Evolutionary conservation across 441 rosid species (phyloP).

Genomic region (Adansonia grandidieri): DNA sequence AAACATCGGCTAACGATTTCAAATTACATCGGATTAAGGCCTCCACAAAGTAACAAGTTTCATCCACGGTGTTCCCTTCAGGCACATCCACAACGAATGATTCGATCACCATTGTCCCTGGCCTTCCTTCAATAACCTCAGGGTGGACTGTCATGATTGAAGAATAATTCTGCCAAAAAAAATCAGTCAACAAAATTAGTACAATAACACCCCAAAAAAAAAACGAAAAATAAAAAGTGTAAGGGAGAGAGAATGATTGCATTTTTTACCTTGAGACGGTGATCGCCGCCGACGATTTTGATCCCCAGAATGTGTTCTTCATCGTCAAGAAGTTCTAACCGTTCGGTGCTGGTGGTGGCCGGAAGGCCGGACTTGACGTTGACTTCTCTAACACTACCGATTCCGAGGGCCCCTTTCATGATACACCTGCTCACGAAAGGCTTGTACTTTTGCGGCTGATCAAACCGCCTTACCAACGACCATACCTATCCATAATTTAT

Average conservation of each 20-base stretch:
- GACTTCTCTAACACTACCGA: conserved; percentile 89
- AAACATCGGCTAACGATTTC: conserved; percentile 74
- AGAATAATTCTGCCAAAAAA: conserved; percentile 68
- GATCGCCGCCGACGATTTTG: conserved; percentile 89
- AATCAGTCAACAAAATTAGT: not conserved
- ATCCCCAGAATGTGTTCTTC: conserved; percentile 87
- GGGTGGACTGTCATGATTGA: conserved; percentile 88
- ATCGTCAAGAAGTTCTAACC: conserved; percentile 80
- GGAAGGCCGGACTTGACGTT: conserved; percentile 96
- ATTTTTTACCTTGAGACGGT: conserved; percentile 74
- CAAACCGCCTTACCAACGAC: conserved; percentile 92
- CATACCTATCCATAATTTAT: conserved; percentile 58
- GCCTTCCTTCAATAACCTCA: conserved; percentile 75
- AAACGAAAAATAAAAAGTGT: not conserved
- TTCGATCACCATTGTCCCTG: conserved; percentile 85
- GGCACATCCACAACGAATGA: conserved; percentile 94
- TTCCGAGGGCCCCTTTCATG: conserved; percentile 70
- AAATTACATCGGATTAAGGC: conserved; percentile 83
- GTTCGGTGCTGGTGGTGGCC: conserved; percentile 91
- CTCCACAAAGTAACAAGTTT: conserved; percentile 85
- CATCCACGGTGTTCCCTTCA: conserved; percentile 86
- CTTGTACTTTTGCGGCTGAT: conserved; percentile 91
- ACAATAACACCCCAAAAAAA: not conserved
- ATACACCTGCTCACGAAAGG: conserved; percentile 86
- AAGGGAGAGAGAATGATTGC: not conserved